phyloP scores from a whole-genome alignment of 352 stramenopile genomes.

The Pythium monospermum region DNA sequence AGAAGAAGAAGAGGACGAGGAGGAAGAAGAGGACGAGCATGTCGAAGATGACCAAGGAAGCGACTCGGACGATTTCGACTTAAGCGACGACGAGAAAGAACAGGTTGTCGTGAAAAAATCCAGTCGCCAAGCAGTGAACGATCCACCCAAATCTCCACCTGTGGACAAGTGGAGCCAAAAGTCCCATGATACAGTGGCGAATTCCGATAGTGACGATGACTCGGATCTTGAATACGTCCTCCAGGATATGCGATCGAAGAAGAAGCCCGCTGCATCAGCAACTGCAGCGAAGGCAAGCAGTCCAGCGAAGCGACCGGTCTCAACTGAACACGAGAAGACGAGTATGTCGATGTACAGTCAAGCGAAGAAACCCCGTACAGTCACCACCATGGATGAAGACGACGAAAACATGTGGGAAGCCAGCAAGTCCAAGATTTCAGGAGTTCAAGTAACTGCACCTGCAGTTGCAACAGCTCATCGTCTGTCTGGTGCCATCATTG shows the following conservation, averaged over 20 bases:
- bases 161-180: constrained; percentile 33
- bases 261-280: not conserved
- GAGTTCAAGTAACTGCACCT: not conserved
- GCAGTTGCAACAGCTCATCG: not conserved
- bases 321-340: not conserved
- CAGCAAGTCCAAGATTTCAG: not conserved
- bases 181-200: constrained; percentile 34
- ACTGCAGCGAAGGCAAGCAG: not conserved
- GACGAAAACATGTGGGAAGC: constrained; percentile 18
- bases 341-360: constrained; percentile 1
- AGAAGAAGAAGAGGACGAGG: constrained; percentile 22
- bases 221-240: constrained; percentile 7
- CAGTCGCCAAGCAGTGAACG: too few relatives aligned
- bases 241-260: not conserved
- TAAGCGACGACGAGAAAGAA: constrained; percentile 12
- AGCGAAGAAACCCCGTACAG: constrained; percentile 21
- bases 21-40: constrained; percentile 16
- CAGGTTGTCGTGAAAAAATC: not conserved
- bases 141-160: not conserved
- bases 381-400: constrained; percentile 26
- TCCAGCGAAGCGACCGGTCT: not conserved
- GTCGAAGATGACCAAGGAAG: constrained; percentile 21
- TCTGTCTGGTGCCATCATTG: constrained; percentile 14
- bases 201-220: constrained; percentile 17
- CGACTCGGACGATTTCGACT: constrained; percentile 18